These are phyloP conservation scores for Phaeosphaeriaceae sp. DNA, from an alignment of 2,329 filamentous ascomycete genomes.

Conservation along the genomic window DNA sequence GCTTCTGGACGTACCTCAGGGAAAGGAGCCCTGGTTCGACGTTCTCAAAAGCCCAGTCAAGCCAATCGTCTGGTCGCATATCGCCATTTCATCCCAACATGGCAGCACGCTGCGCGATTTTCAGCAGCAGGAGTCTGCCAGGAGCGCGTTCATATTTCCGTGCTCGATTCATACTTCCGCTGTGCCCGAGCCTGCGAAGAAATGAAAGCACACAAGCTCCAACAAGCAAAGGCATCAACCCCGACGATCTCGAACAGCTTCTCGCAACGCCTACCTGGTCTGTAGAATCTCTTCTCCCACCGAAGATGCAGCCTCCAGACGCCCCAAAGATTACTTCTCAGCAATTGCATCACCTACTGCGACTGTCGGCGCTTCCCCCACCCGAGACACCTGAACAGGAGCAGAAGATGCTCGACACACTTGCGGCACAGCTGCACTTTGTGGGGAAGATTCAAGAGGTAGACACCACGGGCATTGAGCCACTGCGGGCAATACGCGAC, in stretches of 20 bases:
- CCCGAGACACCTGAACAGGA: constrained; percentile 72
- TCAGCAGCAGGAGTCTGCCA: constrained; percentile 8
- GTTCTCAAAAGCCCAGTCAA: neutral
- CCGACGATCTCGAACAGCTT: constrained; percentile 47
- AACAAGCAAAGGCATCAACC: constrained; percentile 22
- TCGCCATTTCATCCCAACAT: constrained; percentile 15
- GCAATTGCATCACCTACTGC: constrained; percentile 83
- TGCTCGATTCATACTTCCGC: neutral
- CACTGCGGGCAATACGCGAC: constrained; percentile 81
- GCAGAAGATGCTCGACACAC: constrained; percentile 72
- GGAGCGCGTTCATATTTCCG: neutral
- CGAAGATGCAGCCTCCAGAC: constrained; percentile 35
- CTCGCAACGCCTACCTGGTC: constrained; percentile 84
- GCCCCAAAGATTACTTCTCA: constrained; percentile 64
- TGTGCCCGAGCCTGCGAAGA: neutral
- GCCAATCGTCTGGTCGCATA: neutral
- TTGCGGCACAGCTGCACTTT: constrained; percentile 86
- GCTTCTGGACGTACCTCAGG: neutral
- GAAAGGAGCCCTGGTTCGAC: neutral
- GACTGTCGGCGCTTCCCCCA: constrained; percentile 84
- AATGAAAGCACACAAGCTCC: neutral
- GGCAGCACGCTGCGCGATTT: constrained; percentile 18
- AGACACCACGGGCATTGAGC: constrained; percentile 75
- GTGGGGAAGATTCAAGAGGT: constrained; percentile 85
- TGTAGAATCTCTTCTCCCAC: constrained; percentile 74